Base-by-base conservation (phyloP, 2,329 filamentous ascomycete genomes). In the Chaetomium strumarium region DNA sequence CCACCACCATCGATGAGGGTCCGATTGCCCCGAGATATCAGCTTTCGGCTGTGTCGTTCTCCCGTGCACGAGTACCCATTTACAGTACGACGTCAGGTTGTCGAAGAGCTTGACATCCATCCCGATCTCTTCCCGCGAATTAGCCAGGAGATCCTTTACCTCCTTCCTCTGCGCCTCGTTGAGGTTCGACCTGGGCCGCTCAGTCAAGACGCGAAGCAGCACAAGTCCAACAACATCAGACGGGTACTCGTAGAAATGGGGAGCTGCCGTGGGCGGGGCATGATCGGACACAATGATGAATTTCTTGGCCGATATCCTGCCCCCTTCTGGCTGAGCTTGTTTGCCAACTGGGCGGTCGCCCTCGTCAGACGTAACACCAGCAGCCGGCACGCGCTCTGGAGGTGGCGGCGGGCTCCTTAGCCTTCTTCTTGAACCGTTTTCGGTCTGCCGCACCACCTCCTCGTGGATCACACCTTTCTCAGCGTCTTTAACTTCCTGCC, bases 141-240 rank as follows among this genome's bases (percentile, higher is more conserved):
- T 30, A 1, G 38, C 44, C 2, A 56, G n/a, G 2, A 45, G 3
- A 29, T 7, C 12, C 7, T 13, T 19, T 2, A 53, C 20, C 19
- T 51, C 47, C 5, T 5, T 19, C 13, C 12, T 19, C 6, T 33
- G 12, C 1, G n/a, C 2, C 8, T 13, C 2, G 2, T n/a, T 16
- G 3, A 48, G 44, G 1, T 16, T 10, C 8, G 37, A 7, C 2
- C 20, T 29, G 2, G 20, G 29, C 16, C 45, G 29, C 16, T 56
- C 43, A 1, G 44, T 33, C 19, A 57, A 3, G 1, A 51, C 33
- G 11, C 43, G 48, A 1, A 56, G 48, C 2, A 56, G 12, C 5
- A 50, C 48, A 6, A 54, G n/a, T 2, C 55, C 55, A 16, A 56
- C n/a, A 2, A 49, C 19, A 14, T 56, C 55, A 2, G 51, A 8